Evolutionary conservation across 176 grass and related monocot genomes (phyloP).

Genomic region (Cenchrus purpureus): DNA sequence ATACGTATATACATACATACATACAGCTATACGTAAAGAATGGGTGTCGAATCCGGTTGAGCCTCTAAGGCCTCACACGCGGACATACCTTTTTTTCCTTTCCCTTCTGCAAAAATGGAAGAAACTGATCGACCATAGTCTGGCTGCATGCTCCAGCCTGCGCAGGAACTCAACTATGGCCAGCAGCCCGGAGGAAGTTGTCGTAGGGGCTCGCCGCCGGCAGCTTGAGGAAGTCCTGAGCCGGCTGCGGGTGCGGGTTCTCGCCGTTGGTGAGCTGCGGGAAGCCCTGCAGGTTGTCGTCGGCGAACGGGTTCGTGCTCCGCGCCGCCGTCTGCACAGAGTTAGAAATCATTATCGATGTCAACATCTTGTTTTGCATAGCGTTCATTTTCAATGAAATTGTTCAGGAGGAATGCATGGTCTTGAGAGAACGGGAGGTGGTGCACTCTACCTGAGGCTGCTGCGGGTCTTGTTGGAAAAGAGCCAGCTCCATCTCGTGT

Average conservation of each 20-base stretch:
- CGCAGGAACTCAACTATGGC: conserved; percentile 44
- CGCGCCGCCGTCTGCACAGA: conserved; percentile 41
- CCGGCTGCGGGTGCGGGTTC: conserved; percentile 28
- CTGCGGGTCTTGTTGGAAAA: conserved; percentile 34
- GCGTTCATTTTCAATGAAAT: not conserved
- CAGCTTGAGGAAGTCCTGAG: conserved; percentile 55
- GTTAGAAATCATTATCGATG: not conserved
- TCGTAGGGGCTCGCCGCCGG: conserved; percentile 87
- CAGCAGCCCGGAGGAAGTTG: conserved; percentile 88
- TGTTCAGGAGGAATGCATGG: not conserved
- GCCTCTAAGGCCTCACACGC: conserved; percentile 37
- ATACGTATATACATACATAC: not conserved
- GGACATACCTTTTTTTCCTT: not conserved
- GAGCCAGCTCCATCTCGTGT: conserved; percentile 38
- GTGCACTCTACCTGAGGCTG: conserved; percentile 39
- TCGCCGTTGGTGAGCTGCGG: conserved; percentile 37
- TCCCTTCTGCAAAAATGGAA: not conserved
- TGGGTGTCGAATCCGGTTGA: conserved; percentile 38
- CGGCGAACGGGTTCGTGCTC: conserved; percentile 66
- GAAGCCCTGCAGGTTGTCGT: conserved; percentile 51
- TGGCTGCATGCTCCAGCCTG: not conserved
- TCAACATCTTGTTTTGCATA: not conserved
- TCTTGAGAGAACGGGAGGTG: not conserved
- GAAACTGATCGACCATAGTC: not conserved
- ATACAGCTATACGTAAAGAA: conserved; percentile 40